Base-by-base conservation (phyloP, 768 basidiomycete species). In the Daedaleopsis sinensis region DNA sequence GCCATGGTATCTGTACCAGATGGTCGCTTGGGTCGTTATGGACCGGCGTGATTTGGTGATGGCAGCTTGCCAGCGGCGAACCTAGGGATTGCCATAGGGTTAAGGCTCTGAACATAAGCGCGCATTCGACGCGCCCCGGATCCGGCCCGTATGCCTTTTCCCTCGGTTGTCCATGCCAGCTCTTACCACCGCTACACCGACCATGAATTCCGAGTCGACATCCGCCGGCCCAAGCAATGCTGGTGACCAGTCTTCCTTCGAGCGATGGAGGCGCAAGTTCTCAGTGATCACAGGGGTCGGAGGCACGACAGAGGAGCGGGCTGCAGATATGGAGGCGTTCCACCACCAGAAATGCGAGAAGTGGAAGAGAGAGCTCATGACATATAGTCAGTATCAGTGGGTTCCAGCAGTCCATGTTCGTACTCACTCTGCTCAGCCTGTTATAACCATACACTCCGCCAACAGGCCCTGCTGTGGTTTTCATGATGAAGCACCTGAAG, bases 401-500 rank as follows among this genome's bases (percentile, higher is more conserved):
- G 63, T 64, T 52, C 19, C 52, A 51, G 37, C 56, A 42, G 43
- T 47, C 13, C 44, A 16, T 35, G 42, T 37, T 19, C 12, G 39
- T 19, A 16, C 36, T 13, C 23, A 44, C 47, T 37, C 35, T 39
- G 42, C 35, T 58, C 27, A 49, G 21, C 27, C 9, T 13, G 42
- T 52, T n/a, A 19, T 43, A 15, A 53, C 36, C 44, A 2, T 58
- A 32, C 2, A 18, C 21, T 51, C 21, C 61, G 15, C 46, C 8
- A 38, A 9, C 59, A 97, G 96, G 94, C 71, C 94, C 95, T 12
- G 78, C 86, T 3, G 84, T 98, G 1, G 84, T 88, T 10, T 97
- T 98, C 77, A 93, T 99, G 89, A 80, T 95, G 39, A 89, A 94
- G 69, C 95, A 97, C 68, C 82, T 98, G n/a, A 79, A 84, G 62